Conservation (phyloP, 1,284 basidiomycete genomes). For the Cronartium quercuum region DNA sequence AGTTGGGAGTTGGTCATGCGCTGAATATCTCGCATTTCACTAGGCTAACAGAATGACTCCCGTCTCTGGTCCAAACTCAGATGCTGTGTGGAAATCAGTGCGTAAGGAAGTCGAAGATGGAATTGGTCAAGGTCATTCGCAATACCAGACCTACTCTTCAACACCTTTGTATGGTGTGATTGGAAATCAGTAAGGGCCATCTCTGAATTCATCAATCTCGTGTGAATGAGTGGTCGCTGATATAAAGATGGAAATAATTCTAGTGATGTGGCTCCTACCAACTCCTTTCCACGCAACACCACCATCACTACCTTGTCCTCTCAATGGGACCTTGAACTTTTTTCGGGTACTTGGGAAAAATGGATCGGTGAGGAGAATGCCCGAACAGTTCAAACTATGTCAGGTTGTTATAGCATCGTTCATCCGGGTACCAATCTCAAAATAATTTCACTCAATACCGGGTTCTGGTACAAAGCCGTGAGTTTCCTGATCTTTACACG, state of each 20-base stretch:
- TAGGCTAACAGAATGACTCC: not conserved
- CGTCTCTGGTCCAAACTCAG: constrained; percentile 3
- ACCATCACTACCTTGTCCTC: constrained; percentile 33
- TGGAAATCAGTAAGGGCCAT: constrained; percentile 45
- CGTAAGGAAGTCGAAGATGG: constrained; percentile 38
- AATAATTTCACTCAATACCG: constrained; percentile 38
- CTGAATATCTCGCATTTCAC: not conserved
- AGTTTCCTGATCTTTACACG: not conserved
- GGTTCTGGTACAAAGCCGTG: constrained; percentile 38
- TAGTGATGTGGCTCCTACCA: constrained; percentile 48
- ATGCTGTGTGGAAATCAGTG: constrained; percentile 43
- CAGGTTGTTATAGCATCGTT: constrained; percentile 29
- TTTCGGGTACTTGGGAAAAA: constrained; percentile 23
- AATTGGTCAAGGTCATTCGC: constrained; percentile 32
- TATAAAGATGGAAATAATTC: too few relatives aligned
- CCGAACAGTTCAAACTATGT: not conserved
- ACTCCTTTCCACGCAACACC: constrained; percentile 45
- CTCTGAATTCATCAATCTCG: too few relatives aligned
- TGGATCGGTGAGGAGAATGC: constrained; percentile 26
- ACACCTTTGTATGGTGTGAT: constrained; percentile 45
- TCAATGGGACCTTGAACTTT: constrained; percentile 37
- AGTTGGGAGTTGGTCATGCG: constrained; percentile 37
- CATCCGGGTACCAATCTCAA: constrained; percentile 36
- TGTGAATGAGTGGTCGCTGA: too few relatives aligned
- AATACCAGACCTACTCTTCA: constrained; percentile 27